Base-by-base conservation (phyloP, 169 alveolate genomes). In the Theileria annulata region DNA sequence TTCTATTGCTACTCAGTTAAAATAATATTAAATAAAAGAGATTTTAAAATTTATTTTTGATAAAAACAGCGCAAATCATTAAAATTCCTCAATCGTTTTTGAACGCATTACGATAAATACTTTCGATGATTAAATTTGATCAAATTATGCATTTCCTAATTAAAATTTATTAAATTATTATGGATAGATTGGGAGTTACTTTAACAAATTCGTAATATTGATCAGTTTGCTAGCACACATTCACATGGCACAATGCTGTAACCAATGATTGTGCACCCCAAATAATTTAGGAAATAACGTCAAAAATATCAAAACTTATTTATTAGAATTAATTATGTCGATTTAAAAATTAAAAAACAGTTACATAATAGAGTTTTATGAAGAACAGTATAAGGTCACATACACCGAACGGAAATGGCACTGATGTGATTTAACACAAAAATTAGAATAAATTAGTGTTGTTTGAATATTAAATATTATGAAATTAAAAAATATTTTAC, bases 161-260 rank as follows among this genome's bases (percentile, higher is more conserved):
- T 28, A 62, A 62, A 62, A 27, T 62, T 23, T 12, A 31, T n/a
- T 27, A 28, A 28, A 21, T 62, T 15, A 28, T 8, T 62, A 2
- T 21, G 31, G 51, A 62, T 28, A 62, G 23, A 62, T 15, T 5
- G 71, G 71, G 25, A 62, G 71, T 62, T 62, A 25, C 31, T 30
- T 13, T 23, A 10, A 28, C 25, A 62, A 28, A 17, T 1, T 30
- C 25, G 51, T 21, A 62, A 62, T 17, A 62, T 62, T 6, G 51
- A 62, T 62, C 31, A 62, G 51, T n/a, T 21, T 28, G 71, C 23
- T 68, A 68, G 76, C 76, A 68, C 76, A 68, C 76, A 68, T 49
- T 48, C 76, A 68, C 71, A 19, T 68, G 76, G 76, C 76, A 68
- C 76, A 28, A 68, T 68, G 76, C 6, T 6, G 15, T 48, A 62